Evolutionary conservation across 768 basidiomycete genomes (phyloP).

Genomic region (Macrolepiota albuminosa): DNA sequence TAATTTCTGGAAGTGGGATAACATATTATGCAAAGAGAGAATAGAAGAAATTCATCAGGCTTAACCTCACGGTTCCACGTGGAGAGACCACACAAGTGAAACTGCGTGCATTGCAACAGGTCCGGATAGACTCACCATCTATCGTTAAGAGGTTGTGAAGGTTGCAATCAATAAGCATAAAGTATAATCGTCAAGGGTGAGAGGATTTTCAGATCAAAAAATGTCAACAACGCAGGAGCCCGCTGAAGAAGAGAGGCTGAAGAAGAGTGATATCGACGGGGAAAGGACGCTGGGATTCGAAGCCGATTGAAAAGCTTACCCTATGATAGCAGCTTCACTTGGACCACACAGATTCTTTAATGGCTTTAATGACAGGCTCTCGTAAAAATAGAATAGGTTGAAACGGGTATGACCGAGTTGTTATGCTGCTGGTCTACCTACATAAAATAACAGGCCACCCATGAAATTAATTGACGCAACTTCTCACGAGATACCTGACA

Average conservation of each 20-base stretch:
- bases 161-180: not conserved
- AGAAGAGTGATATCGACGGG: not conserved
- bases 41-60: constrained; percentile 21
- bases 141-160: constrained; percentile 8
- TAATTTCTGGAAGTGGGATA: constrained; percentile 46
- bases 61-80: constrained; percentile 17
- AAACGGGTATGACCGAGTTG: not conserved
- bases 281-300: constrained; percentile 9
- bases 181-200: not conserved
- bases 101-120: not conserved
- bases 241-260: not conserved
- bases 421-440: not conserved
- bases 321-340: constrained; percentile 3
- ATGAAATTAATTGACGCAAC: not conserved
- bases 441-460: not conserved
- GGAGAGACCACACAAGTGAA: constrained; percentile 8
- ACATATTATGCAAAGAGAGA: constrained; percentile 28
- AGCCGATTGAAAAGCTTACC: constrained; percentile 8
- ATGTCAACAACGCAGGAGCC: not conserved
- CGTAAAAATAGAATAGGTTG: not conserved
- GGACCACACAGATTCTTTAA: not conserved
- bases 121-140: constrained; percentile 14
- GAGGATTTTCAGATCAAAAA: not conserved
- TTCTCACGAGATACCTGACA: not conserved
- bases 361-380: not conserved